Conservation (phyloP, 108 stramenopile species). For the Fragilaria radians region DNA sequence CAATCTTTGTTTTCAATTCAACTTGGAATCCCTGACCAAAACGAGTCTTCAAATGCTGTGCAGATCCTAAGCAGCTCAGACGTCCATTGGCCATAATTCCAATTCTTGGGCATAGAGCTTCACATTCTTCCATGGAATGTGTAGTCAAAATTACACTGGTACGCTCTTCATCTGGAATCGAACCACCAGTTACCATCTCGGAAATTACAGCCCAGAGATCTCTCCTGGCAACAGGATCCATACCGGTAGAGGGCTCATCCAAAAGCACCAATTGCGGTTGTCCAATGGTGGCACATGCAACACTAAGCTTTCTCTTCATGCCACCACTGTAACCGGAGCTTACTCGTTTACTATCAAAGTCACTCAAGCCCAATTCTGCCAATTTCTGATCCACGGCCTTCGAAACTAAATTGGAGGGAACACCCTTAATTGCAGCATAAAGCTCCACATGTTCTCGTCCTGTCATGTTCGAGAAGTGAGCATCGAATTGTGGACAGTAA, state of each 20-base stretch:
- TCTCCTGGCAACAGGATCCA: conserved; percentile 69
- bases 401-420: conserved; percentile 36
- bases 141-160: conserved; percentile 81
- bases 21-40: conserved; percentile 79
- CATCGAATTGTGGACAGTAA: conserved; percentile 98
- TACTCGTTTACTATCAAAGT: conserved; percentile 56
- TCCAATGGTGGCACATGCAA: conserved; percentile 80
- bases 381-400: conserved; percentile 62
- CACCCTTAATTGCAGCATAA: conserved; percentile 90
- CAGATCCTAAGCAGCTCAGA: conserved; percentile 86
- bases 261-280: conserved; percentile 73
- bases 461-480: conserved; percentile 93
- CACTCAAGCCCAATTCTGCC: conserved; percentile 66
- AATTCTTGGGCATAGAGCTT: conserved; percentile 93
- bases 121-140: conserved; percentile 95
- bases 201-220: conserved; percentile 78
- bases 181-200: conserved; percentile 60
- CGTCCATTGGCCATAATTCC: conserved; percentile 93
- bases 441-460: conserved; percentile 94
- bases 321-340: conserved; percentile 73
- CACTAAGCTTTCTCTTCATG: conserved; percentile 82
- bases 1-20: conserved; percentile 60
- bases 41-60: conserved; percentile 76
- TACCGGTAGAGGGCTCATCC: conserved; percentile 73
- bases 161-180: conserved; percentile 31